Conservation (phyloP, 2,329 filamentous ascomycete species). For the Fusarium avenaceum region DNA sequence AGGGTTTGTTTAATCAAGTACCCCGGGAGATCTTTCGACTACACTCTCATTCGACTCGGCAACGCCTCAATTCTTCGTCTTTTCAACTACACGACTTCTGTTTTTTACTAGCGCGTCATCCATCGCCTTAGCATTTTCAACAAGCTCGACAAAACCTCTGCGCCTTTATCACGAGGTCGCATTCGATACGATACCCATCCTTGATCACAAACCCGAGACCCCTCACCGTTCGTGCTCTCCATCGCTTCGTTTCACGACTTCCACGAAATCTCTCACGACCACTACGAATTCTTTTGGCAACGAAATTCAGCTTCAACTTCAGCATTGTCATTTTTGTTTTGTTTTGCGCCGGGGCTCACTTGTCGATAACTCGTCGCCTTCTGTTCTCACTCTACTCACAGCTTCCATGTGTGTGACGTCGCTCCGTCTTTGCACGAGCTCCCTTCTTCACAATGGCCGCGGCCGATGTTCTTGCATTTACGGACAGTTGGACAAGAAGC, state of each 20-base stretch:
- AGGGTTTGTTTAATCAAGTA: conserved; percentile 37
- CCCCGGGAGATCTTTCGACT: conserved; percentile 33
- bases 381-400: conserved; percentile 43
- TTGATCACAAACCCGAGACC: conserved; percentile 7
- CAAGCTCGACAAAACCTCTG: conserved; percentile 6
- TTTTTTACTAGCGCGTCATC: conserved; percentile 10
- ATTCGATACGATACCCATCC: conserved; percentile 26
- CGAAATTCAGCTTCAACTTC: conserved; percentile 22
- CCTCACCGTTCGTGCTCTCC: conserved; percentile 19
- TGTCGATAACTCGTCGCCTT: conserved; percentile 26
- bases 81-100: conserved; percentile 11
- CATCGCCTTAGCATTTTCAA: conserved; percentile 11
- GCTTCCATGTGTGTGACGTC: conserved; percentile 68
- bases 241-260: conserved; percentile 36
- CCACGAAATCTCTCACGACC: conserved; percentile 26
- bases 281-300: conserved; percentile 14
- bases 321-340: conserved; percentile 17
- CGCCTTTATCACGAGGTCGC: conserved; percentile 32
- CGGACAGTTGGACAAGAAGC: conserved; percentile 59
- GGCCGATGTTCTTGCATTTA: conserved; percentile 62
- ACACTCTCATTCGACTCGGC: conserved; percentile 31
- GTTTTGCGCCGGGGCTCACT: conserved; percentile 26
- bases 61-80: conserved; percentile 26
- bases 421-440: conserved; percentile 58
- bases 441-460: conserved; percentile 68